Conservation (phyloP, 2,329 filamentous ascomycete species). For the Diaporthe amygdali region DNA sequence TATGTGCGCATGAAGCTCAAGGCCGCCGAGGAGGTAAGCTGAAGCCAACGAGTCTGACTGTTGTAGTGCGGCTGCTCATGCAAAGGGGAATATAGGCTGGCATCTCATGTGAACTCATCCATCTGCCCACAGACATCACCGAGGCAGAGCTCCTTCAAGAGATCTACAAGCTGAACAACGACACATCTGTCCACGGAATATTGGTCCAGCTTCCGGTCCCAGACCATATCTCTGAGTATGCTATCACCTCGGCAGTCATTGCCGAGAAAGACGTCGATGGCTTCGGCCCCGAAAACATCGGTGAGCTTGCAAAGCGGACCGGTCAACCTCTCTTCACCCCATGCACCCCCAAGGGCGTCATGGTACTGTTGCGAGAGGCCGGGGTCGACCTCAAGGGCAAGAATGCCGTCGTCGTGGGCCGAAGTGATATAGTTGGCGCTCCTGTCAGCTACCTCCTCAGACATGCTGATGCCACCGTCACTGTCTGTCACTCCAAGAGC, state of each 20-base stretch:
- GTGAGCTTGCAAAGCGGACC: conserved; percentile 94
- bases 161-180: conserved; percentile 84
- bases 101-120: conserved; percentile 85
- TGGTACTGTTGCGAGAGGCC: conserved; percentile 85
- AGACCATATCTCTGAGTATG: conserved; percentile 86
- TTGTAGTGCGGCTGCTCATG: conserved; percentile 22
- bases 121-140: conserved; percentile 80
- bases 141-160: conserved; percentile 86
- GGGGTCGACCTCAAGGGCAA: conserved; percentile 87
- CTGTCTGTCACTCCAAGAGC: conserved; percentile 92
- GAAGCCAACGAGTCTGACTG: not conserved
- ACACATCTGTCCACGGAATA: conserved; percentile 85
- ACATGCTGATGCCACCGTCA: conserved; percentile 96
- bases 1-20: conserved; percentile 99
- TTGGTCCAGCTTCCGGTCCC: conserved; percentile 93
- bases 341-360: conserved; percentile 96
- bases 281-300: conserved; percentile 93
- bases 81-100: conserved; percentile 67
- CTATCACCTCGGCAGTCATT: conserved; percentile 85
- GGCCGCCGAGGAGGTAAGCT: conserved; percentile 83
- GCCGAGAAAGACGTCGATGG: conserved; percentile 98
- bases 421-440: conserved; percentile 97
- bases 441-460: conserved; percentile 95
- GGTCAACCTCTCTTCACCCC: conserved; percentile 88
- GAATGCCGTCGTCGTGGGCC: conserved; percentile 90